Conservation (phyloP, 495 filamentous ascomycete genomes). For the Baudoinia panamericana region DNA sequence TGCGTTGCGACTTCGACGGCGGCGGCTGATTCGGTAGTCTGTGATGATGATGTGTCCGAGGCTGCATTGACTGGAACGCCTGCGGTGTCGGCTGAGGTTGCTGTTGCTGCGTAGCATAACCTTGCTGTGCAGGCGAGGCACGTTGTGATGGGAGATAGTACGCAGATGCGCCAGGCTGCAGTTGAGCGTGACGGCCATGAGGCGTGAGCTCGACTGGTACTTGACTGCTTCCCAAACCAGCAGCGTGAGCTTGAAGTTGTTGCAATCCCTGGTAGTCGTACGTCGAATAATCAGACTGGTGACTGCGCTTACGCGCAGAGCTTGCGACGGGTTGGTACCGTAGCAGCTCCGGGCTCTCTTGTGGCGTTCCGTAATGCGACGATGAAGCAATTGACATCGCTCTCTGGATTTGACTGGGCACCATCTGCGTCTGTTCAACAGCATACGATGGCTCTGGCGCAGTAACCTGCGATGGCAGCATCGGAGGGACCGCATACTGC, state of each 20-base stretch:
- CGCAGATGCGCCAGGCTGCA: slow-evolving; percentile 13
- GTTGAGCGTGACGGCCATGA: slow-evolving; percentile 25
- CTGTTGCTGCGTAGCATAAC: too few species aligned
- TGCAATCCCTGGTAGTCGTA: slow-evolving; percentile 21
- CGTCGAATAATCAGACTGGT: slow-evolving; percentile 5
- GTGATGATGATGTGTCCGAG: slow-evolving; percentile 49
- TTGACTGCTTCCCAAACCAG: slow-evolving; percentile 6
- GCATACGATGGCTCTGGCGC: slow-evolving; percentile 14
- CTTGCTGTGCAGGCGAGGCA: too few species aligned
- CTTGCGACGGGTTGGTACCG: slow-evolving; percentile 6
- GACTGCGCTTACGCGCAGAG: slow-evolving; percentile 11
- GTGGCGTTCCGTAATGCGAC: slow-evolving; percentile 15
- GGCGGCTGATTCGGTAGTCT: slow-evolving; percentile 49
- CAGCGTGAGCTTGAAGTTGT: slow-evolving; percentile 21
- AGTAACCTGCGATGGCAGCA: slow-evolving; percentile 15
- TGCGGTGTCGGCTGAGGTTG: slow-evolving; percentile 12
- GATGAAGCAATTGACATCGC: slow-evolving; percentile 11
- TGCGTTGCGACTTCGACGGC: slow-evolving; percentile 41
- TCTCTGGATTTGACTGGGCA: slow-evolving; percentile 9
- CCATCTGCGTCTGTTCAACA: slow-evolving; percentile 14
- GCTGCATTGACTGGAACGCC: slow-evolving; percentile 12
- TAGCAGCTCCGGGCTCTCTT: slow-evolving; percentile 13
- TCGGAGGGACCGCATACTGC: slow-evolving; percentile 15
- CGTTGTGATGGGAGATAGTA: slow-evolving; percentile 7
- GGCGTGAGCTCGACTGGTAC: slow-evolving; percentile 25